Conservation (phyloP, 108 stramenopile species). For the Skeletonema grethae region DNA sequence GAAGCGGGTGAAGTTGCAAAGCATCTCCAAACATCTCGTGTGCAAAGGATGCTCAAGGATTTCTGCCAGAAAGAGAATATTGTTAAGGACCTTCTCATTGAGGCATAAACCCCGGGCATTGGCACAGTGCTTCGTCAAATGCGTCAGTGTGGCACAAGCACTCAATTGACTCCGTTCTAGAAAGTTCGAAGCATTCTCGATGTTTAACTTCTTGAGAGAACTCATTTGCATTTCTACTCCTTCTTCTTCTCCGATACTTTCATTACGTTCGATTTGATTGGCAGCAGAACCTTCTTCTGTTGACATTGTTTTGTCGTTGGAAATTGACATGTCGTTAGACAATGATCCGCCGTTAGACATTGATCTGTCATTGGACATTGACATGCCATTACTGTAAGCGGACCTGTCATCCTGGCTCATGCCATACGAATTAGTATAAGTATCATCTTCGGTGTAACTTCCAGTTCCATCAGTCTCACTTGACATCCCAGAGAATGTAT, state of each 20-base stretch:
- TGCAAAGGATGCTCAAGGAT: constrained; percentile 67
- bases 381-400: not conserved
- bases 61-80: constrained; percentile 46
- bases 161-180: constrained; percentile 57
- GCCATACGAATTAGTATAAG: constrained; percentile 8
- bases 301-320: not conserved
- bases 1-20: constrained; percentile 78
- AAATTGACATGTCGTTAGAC: not conserved
- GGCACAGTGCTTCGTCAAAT: constrained; percentile 81
- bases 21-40: constrained; percentile 84
- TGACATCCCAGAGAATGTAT: constrained; percentile 40
- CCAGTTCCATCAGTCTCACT: constrained; percentile 20
- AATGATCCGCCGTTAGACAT: not conserved
- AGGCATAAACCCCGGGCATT: constrained; percentile 51
- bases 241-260: constrained; percentile 34
- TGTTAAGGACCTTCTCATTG: constrained; percentile 50
- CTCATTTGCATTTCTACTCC: constrained; percentile 46
- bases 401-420: not conserved
- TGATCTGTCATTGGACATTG: too few relatives aligned
- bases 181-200: constrained; percentile 46
- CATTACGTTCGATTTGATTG: constrained; percentile 1
- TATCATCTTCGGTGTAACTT: constrained; percentile 32
- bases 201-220: constrained; percentile 54
- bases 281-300: not conserved
- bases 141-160: constrained; percentile 81